Conservation (phyloP, 108 stramenopile genomes). For the Cyclotella baltica region DNA sequence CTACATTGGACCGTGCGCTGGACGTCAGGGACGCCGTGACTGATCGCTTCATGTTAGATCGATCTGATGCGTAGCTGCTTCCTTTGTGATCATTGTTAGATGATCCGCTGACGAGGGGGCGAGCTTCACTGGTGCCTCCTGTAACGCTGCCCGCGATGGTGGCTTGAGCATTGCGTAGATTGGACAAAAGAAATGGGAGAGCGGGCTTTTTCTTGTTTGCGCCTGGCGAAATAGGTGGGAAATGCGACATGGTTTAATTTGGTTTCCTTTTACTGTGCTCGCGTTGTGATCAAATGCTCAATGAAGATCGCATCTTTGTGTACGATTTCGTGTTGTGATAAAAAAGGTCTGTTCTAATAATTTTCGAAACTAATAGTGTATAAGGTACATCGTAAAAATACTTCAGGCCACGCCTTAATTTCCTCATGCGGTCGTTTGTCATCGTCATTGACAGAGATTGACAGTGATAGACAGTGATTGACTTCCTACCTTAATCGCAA, state of each 20-base stretch:
- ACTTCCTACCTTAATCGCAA: too few species aligned
- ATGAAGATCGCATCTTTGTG: too few species aligned
- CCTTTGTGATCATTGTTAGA: not conserved
- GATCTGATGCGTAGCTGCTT: slow-evolving; percentile 2
- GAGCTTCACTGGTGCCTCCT: slow-evolving; percentile 34
- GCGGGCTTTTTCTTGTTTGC: slow-evolving; percentile 44
- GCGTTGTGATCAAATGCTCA: not conserved
- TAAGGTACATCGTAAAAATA: too few species aligned
- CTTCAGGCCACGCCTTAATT: too few species aligned
- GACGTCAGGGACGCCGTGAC: not conserved
- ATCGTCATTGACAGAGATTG: too few species aligned
- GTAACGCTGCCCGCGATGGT: slow-evolving; percentile 23
- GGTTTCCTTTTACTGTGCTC: not conserved
- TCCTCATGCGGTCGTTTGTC: too few species aligned
- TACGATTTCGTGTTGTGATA: not conserved
- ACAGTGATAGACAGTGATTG: too few species aligned
- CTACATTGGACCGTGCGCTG: not conserved
- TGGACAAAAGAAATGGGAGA: slow-evolving; percentile 48
- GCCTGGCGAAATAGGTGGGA: slow-evolving; percentile 25
- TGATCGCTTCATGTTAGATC: slow-evolving; percentile 24
- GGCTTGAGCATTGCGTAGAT: slow-evolving; percentile 45
- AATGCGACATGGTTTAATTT: slow-evolving; percentile 16
- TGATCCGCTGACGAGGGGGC: slow-evolving; percentile 26
- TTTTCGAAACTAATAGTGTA: too few species aligned
- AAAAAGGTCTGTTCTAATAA: not conserved